These are phyloP conservation scores for Anisodus acutangulus DNA, from an alignment of 257 asterid genomes.

Conservation along the genomic window DNA sequence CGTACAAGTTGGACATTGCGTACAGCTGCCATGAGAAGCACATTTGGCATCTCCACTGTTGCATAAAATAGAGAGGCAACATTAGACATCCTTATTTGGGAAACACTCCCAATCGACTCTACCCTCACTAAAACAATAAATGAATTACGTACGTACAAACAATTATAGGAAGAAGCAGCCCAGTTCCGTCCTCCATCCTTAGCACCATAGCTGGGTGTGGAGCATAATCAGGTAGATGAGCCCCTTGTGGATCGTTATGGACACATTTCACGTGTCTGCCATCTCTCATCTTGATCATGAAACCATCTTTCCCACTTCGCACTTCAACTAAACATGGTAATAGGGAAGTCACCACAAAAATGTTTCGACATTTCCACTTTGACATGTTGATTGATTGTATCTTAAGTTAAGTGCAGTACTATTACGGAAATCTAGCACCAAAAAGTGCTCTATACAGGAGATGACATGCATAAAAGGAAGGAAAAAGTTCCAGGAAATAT, in stretches of 20 bases:
- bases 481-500: neutral
- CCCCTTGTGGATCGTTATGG: conserved; percentile 76
- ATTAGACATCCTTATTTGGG: neutral
- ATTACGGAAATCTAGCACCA: neutral
- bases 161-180: conserved; percentile 88
- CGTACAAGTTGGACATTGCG: conserved; percentile 90
- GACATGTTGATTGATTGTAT: neutral
- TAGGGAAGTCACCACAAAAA: neutral
- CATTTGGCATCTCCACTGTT: conserved; percentile 98
- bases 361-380: neutral
- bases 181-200: conserved; percentile 95
- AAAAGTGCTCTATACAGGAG: neutral
- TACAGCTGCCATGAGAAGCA: conserved; percentile 93
- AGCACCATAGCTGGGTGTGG: conserved; percentile 92
- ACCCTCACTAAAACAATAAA: neutral
- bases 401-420: neutral
- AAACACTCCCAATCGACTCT: neutral
- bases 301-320: conserved; percentile 89
- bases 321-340: conserved; percentile 68
- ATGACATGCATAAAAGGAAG: neutral
- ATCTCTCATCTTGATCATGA: conserved; percentile 95
- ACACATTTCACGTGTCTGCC: conserved; percentile 80
- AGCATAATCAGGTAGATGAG: conserved; percentile 71
- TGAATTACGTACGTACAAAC: conserved; percentile 57
- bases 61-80: conserved; percentile 29